phyloP scores from a whole-genome alignment of 495 filamentous ascomycete species.

The Tuber indicum region DNA sequence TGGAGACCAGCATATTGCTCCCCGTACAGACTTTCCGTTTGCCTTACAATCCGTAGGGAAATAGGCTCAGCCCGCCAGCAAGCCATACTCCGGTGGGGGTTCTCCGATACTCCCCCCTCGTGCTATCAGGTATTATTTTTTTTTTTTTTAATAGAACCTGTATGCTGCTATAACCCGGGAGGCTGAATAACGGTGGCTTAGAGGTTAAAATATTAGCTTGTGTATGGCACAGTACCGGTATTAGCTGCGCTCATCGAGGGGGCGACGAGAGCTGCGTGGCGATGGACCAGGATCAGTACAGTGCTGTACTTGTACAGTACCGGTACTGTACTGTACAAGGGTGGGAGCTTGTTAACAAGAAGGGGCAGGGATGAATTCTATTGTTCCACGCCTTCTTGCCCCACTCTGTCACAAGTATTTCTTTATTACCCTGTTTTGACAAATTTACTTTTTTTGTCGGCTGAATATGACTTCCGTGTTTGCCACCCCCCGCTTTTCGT shows the following conservation, averaged over 20 bases:
- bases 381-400: too few relatives aligned
- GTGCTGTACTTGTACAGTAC: too few relatives aligned
- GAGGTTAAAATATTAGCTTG: background rate
- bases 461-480: background rate
- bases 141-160: background rate
- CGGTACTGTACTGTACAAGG: too few relatives aligned
- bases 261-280: too few relatives aligned
- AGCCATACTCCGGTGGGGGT: background rate
- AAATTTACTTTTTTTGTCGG: background rate
- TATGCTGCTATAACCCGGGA: background rate
- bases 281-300: too few relatives aligned
- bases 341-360: too few relatives aligned
- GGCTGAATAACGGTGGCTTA: background rate
- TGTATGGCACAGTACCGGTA: too few relatives aligned
- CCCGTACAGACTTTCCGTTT: background rate
- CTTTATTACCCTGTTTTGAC: background rate
- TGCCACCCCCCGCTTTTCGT: background rate
- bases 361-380: too few relatives aligned
- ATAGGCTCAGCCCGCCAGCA: background rate
- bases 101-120: background rate
- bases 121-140: background rate
- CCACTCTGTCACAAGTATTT: background rate
- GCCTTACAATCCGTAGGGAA: background rate
- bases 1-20: background rate
- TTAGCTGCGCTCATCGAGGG: too few relatives aligned